These are phyloP conservation scores for Echium plantagineum DNA, from an alignment of 257 asterid species.

Conservation along the genomic window DNA sequence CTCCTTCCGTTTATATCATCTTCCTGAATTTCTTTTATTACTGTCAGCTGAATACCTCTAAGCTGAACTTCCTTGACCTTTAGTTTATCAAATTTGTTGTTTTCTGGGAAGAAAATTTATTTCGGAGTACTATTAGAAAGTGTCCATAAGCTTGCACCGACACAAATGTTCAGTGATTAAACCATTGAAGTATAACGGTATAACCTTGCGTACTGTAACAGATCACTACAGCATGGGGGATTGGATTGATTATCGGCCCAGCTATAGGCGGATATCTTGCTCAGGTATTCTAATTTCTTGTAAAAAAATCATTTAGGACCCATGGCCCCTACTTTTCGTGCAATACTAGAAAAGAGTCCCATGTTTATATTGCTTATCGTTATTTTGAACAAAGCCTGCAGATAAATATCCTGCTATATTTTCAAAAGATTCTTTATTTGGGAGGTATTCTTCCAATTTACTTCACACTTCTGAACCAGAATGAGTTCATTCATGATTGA, in stretches of 20 bases:
- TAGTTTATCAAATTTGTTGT: no score
- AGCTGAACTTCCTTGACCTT: no score
- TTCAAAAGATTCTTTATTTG: conserved; percentile 50
- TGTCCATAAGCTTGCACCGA: no score
- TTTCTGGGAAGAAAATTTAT: no score
- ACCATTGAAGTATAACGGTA: no score
- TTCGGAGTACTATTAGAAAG: no score
- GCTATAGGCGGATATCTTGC: conserved; percentile 89
- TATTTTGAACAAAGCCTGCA: conserved; percentile 47
- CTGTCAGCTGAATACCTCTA: no score
- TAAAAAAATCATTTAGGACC: no score
- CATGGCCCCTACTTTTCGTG: no score
- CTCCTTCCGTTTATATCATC: no score
- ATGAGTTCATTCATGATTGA: not conserved
- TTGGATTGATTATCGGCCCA: conserved; percentile 82
- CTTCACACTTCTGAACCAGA: conserved; percentile 3
- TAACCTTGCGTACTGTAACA: conserved; percentile 8
- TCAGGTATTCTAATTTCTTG: conserved; percentile 37
- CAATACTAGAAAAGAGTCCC: not conserved
- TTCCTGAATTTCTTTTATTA: no score
- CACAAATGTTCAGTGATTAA: no score
- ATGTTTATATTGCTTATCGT: not conserved
- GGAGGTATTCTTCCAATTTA: conserved; percentile 33
- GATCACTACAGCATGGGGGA: conserved; percentile 84
- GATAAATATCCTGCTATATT: conserved; percentile 65